A percentile compares a stretch with the other conserved stretches of the same genome.
Evolutionary conservation across 257 asterid genomes (phyloP).

Genomic region (Prunella vulgaris): DNA sequence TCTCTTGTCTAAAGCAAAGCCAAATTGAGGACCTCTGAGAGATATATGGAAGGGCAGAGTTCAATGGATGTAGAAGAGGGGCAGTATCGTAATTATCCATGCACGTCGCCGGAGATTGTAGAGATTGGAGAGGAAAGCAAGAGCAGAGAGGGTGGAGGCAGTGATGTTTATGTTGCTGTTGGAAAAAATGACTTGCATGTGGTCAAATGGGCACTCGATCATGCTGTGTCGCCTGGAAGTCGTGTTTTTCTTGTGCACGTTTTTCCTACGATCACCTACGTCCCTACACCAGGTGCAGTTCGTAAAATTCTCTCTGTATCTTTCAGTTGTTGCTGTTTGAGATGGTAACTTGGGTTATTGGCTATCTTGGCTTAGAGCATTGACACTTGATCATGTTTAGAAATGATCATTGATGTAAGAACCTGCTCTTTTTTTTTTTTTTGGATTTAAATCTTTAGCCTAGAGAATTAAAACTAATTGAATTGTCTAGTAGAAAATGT

Average conservation of each 20-base stretch:
- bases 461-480: not conserved
- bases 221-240: constrained; percentile 44
- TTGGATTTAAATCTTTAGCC: not conserved
- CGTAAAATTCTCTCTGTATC: not conserved
- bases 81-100: constrained; percentile 27
- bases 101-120: constrained; percentile 59
- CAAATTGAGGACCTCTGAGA: constrained; percentile 1
- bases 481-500: not conserved
- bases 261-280: constrained; percentile 51
- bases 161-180: constrained; percentile 70
- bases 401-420: not conserved
- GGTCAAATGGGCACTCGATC: constrained; percentile 67
- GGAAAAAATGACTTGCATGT: constrained; percentile 67
- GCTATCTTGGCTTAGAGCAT: not conserved
- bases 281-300: constrained; percentile 60
- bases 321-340: not conserved
- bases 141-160: constrained; percentile 33
- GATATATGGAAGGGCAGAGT: constrained; percentile 21
- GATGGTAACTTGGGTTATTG: not conserved
- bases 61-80: constrained; percentile 28
- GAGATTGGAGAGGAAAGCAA: constrained; percentile 58
- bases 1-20: constrained; percentile 16
- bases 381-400: not conserved
- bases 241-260: constrained; percentile 59
- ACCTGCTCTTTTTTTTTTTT: no score